Conservation (phyloP, 1,139 yeast species). For the Diutina mesorugosa region DNA sequence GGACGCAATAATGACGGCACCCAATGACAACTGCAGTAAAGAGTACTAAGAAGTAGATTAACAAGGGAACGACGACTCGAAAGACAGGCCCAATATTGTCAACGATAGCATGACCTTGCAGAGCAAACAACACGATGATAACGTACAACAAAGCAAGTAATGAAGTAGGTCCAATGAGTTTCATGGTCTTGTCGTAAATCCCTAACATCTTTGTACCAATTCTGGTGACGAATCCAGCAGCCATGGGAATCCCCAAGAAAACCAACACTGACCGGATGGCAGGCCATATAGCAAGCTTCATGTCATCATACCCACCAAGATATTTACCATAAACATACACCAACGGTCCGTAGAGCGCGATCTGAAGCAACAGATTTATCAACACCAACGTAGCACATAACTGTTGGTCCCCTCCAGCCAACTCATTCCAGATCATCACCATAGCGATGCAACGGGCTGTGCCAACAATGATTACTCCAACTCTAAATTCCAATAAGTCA, state of each 20-base stretch:
- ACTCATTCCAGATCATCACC: constrained; percentile 50
- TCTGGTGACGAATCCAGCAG: constrained; percentile 31
- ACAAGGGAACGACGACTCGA: constrained; percentile 38
- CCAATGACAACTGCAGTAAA: constrained; percentile 20
- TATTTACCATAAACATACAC: neutral
- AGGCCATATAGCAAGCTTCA: neutral
- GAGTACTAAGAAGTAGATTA: constrained; percentile 35
- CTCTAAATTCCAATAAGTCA: constrained; percentile 34
- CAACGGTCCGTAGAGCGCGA: constrained; percentile 41
- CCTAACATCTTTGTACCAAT: constrained; percentile 16
- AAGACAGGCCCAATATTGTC: constrained; percentile 37
- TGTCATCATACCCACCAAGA: neutral
- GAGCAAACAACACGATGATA: constrained; percentile 39
- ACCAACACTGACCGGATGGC: constrained; percentile 8
- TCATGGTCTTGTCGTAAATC: constrained; percentile 21
- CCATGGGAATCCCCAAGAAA: constrained; percentile 45
- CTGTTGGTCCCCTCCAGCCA: constrained; percentile 39
- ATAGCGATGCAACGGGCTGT: constrained; percentile 52
- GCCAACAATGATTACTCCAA: constrained; percentile 48
- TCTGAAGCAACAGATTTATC: constrained; percentile 38
- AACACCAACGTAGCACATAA: constrained; percentile 43
- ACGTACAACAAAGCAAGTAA: constrained; percentile 41
- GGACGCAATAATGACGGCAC: constrained; percentile 17
- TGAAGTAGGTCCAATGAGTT: constrained; percentile 35
- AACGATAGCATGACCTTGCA: constrained; percentile 38